Conservation (phyloP, 1,139 yeast species). For the Meyerozyma elateridarum region DNA sequence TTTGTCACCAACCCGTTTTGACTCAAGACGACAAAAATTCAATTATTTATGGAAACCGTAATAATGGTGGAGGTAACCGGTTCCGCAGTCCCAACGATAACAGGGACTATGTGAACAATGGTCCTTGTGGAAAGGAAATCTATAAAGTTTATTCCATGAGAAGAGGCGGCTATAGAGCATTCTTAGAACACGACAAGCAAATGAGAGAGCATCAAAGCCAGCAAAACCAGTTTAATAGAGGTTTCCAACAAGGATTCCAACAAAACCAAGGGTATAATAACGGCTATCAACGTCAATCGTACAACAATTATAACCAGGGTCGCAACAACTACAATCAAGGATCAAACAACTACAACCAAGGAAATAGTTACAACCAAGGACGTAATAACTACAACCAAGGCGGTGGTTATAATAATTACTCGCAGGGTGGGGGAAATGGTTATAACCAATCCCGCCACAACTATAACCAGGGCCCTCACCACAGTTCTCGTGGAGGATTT, state of each 20-base stretch:
- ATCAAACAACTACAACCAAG: conserved; percentile 7
- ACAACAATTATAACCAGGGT: conserved; percentile 7
- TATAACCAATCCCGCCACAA: conserved; percentile 9
- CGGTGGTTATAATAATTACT: conserved; percentile 8
- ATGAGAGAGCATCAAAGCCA: conserved; percentile 10
- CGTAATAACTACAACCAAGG: conserved; percentile 7
- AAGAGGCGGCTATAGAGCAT: conserved; percentile 40
- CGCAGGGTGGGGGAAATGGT: too few species aligned
- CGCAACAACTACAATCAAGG: conserved; percentile 9
- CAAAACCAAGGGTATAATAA: conserved; percentile 11
- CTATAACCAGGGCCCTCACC: conserved; percentile 5
- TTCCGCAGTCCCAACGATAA: conserved; percentile 32
- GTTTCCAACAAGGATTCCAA: conserved; percentile 7
- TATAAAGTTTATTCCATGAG: conserved; percentile 33
- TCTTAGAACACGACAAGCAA: conserved; percentile 14
- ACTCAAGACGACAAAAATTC: conserved; percentile 66
- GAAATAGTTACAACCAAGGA: conserved; percentile 8
- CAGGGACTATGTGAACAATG: conserved; percentile 36
- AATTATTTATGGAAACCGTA: conserved; percentile 40
- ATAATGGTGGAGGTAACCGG: conserved; percentile 24
- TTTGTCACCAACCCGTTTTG: conserved; percentile 56
- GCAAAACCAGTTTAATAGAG: conserved; percentile 9
- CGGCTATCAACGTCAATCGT: conserved; percentile 7
- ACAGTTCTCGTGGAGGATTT: conserved; percentile 3
- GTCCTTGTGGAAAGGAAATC: conserved; percentile 37